A percentile compares a stretch with the other conserved stretches of the same genome.
These are phyloP conservation scores for Mucor lusitanicus DNA, from an alignment of 371 early-diverging fungal genomes.

Conservation along the genomic window DNA sequence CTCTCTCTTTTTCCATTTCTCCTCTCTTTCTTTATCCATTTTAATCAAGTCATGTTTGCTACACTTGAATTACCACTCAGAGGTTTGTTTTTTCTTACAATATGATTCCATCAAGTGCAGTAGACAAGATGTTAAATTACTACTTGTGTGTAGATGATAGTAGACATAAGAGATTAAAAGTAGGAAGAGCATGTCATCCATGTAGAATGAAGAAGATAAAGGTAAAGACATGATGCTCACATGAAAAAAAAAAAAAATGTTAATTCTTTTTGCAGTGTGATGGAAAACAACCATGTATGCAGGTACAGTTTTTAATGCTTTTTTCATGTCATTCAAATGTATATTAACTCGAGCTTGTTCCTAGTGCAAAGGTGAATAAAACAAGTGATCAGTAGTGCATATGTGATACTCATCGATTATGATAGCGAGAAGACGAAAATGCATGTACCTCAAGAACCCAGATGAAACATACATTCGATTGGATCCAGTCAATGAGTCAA, in stretches of 20 bases:
- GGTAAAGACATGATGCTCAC: slow-evolving; percentile 20
- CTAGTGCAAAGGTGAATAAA: slow-evolving; percentile 48
- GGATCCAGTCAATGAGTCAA: slow-evolving; percentile 32
- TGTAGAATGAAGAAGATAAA: slow-evolving; percentile 56
- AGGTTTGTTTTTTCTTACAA: slow-evolving; percentile 35
- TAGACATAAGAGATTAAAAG: slow-evolving; percentile 49
- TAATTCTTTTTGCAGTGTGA: slow-evolving; percentile 47
- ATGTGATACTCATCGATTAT: too few relatives aligned
- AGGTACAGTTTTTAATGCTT: slow-evolving; percentile 35
- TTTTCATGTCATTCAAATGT: neutral
- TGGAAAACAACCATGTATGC: slow-evolving; percentile 58
- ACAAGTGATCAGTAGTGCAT: too few relatives aligned
- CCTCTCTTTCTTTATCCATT: neutral
- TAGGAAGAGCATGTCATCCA: slow-evolving; percentile 50
- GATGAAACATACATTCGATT: slow-evolving; percentile 50
- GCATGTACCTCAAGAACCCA: slow-evolving; percentile 49
- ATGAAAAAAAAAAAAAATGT: neutral
- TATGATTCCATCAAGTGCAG: neutral
- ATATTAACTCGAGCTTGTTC: neutral
- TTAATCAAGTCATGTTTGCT: slow-evolving; percentile 39
- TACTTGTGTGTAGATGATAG: slow-evolving; percentile 36
- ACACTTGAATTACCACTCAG: slow-evolving; percentile 46
- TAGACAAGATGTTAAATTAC: neutral
- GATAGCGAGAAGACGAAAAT: slow-evolving; percentile 48
- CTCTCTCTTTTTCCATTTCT: neutral